Conservation (phyloP, 805 yeast species). For the Saccharomyces eubayanus region DNA sequence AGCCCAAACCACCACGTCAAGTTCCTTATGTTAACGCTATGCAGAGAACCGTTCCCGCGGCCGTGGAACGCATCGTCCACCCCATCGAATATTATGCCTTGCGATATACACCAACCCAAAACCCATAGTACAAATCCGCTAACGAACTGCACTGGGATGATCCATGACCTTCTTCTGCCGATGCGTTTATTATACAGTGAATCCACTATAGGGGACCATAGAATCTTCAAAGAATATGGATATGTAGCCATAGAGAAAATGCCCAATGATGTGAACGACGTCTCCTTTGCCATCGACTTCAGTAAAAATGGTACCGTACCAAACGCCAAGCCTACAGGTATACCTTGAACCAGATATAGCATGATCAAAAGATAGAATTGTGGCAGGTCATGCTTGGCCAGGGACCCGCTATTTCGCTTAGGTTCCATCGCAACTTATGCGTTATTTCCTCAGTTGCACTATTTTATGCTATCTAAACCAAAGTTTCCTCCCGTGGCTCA, state of each 20-base stretch:
- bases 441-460: neutral
- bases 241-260: slow-evolving; percentile 85
- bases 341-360: slow-evolving; percentile 84
- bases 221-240: slow-evolving; percentile 83
- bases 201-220: slow-evolving; percentile 96
- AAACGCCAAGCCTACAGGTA: slow-evolving; percentile 92
- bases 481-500: no score
- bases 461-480: neutral
- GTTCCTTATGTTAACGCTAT: slow-evolving; percentile 16
- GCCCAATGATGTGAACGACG: slow-evolving; percentile 85
- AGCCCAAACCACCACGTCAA: slow-evolving; percentile 68
- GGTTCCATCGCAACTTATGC: neutral
- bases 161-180: slow-evolving; percentile 91
- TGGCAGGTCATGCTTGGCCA: slow-evolving; percentile 49
- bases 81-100: slow-evolving; percentile 43
- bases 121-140: slow-evolving; percentile 59
- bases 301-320: slow-evolving; percentile 88
- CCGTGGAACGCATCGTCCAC: slow-evolving; percentile 22
- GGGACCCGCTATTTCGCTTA: slow-evolving; percentile 1
- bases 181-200: slow-evolving; percentile 57
- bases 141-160: slow-evolving; percentile 82
- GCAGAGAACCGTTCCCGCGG: slow-evolving; percentile 5
- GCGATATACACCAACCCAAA: slow-evolving; percentile 42
- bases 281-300: slow-evolving; percentile 50
- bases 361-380: slow-evolving; percentile 67